Evolutionary conservation across 805 yeast genomes (phyloP).

Genomic region (Brettanomyces naardenensis): DNA sequence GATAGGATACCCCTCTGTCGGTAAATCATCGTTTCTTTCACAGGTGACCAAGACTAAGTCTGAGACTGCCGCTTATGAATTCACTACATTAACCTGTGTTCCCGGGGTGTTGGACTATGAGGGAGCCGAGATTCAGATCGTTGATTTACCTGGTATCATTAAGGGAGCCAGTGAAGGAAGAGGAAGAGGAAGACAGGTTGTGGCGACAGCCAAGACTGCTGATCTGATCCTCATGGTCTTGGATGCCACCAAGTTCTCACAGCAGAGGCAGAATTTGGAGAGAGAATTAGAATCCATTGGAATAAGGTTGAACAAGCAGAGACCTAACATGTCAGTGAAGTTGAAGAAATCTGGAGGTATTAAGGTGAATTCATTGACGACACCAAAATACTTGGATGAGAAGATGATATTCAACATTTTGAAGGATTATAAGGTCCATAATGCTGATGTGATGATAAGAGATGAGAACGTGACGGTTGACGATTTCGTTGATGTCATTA

Average conservation of each 20-base stretch:
- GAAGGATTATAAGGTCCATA: conserved; percentile 83
- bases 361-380: conserved; percentile 70
- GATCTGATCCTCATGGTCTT: conserved; percentile 88
- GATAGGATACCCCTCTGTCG: conserved; percentile 97
- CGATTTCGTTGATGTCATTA: conserved; percentile 86
- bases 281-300: conserved; percentile 91
- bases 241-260: conserved; percentile 91
- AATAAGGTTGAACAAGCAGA: conserved; percentile 72
- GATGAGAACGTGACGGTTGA: conserved; percentile 88
- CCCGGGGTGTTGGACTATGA: conserved; percentile 93
- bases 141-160: conserved; percentile 96
- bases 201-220: conserved; percentile 92
- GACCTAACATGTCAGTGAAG: conserved; percentile 74
- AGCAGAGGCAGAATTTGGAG: conserved; percentile 82
- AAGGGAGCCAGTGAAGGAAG: conserved; percentile 96
- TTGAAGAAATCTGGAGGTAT: conserved; percentile 88
- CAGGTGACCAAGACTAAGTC: conserved; percentile 91
- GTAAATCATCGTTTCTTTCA: conserved; percentile 84
- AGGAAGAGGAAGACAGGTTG: conserved; percentile 96
- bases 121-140: conserved; percentile 95
- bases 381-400: conserved; percentile 78
- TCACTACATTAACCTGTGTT: conserved; percentile 92
- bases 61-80: conserved; percentile 91
- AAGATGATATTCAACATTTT: conserved; percentile 68
- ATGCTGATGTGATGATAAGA: conserved; percentile 85